Conservation (phyloP, 345 rosid species). For the Brassica nigra region DNA sequence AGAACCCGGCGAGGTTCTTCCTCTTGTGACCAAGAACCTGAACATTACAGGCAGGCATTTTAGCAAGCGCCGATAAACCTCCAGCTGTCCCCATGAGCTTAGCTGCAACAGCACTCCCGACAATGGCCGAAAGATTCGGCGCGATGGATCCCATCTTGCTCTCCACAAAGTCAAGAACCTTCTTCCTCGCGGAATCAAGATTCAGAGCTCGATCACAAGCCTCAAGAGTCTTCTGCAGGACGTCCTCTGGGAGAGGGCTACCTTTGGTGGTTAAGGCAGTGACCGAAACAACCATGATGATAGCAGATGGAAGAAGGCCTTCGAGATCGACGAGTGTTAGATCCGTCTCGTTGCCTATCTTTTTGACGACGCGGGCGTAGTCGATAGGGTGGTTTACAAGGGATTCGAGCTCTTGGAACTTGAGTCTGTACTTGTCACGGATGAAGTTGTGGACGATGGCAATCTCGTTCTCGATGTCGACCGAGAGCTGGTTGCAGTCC, state of each 20-base stretch:
- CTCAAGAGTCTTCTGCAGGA: constrained; percentile 70
- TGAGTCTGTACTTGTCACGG: constrained; percentile 80
- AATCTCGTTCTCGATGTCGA: constrained; percentile 91
- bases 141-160: constrained; percentile 96
- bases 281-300: constrained; percentile 93
- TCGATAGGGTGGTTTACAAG: constrained; percentile 90
- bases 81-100: constrained; percentile 99
- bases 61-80: constrained; percentile 86
- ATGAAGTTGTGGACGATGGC: constrained; percentile 84
- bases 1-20: constrained; percentile 94
- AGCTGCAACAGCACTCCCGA: constrained; percentile 96
- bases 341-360: constrained; percentile 86
- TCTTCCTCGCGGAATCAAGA: constrained; percentile 77
- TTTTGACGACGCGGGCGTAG: constrained; percentile 91
- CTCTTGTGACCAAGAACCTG: constrained; percentile 93
- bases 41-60: constrained; percentile 97
- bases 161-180: constrained; percentile 94
- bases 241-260: constrained; percentile 82
- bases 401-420: constrained; percentile 93
- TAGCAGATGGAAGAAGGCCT: constrained; percentile 83
- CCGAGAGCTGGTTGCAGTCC: constrained; percentile 82
- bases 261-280: constrained; percentile 94
- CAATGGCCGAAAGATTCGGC: constrained; percentile 87
- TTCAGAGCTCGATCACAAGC: constrained; percentile 91
- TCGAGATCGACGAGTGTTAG: constrained; percentile 86